Base-by-base conservation (phyloP, 2,329 filamentous ascomycete species). In the Phyllosticta paracitricarpa region DNA sequence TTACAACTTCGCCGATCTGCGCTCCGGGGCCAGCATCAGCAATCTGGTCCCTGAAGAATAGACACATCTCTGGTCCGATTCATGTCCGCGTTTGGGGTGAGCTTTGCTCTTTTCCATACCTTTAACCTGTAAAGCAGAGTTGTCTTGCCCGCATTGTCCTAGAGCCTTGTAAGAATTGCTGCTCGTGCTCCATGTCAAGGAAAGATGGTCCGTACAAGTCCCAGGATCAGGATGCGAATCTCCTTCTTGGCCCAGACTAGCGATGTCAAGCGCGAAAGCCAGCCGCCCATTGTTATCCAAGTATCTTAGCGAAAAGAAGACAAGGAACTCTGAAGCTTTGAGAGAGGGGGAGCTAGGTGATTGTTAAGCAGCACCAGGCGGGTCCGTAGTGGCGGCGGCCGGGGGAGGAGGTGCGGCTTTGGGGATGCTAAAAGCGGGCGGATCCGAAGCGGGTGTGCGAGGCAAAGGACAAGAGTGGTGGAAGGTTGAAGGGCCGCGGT, bases 71-170 rank as follows among this genome's bases (percentile, higher is more conserved):
- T 48, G n/a, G 51, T 12, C 51, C 4, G n/a, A n/a, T 48, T n/a
- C n/a, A 7, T 2, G 40, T 2, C 14, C 40, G 12, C 40, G n/a
- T 17, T n/a, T n/a, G 3, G 40, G 14, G 17, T 48, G 6, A 10
- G 51, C 9, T 40, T 14, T 51, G 54, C 26, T 52, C 53, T 24
- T 12, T 25, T 9, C 40, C 54, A 48, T 75, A 95, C 91, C 88
- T 97, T 97, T 68, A 99, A 80, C 77, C 93, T 89, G 80, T 99
- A 99, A 62, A 99, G 81, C 63, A 99, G 82, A 33, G 94, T 99
- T 53, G 94, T 99, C 80, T 99, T 99, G 75, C 94, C 94, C 56
- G 94, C 94, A 76, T 97, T 97, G 77, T 99, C 94, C 91, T 97
- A 73, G 33, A 26, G 30, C 33, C 28, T 25, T 53, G 54, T 65